A percentile compares a stretch with the other conserved stretches of the same genome.
phyloP scores from a whole-genome alignment of 2,329 filamentous ascomycete species.

The Clarireedia hainanense region DNA sequence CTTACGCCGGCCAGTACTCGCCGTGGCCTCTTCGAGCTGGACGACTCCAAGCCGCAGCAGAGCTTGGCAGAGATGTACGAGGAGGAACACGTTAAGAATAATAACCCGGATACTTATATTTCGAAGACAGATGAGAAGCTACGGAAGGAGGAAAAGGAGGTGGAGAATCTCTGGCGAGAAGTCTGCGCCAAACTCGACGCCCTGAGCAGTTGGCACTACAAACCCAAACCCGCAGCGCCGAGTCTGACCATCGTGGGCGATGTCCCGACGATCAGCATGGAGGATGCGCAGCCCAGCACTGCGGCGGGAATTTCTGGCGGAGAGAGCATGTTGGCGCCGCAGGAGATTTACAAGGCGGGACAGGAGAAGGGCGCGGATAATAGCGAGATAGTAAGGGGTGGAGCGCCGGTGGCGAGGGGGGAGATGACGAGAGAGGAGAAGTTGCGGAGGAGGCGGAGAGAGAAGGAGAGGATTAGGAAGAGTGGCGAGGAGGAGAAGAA shows the following conservation, averaged over 20 bases:
- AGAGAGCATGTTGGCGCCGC: slow-evolving; percentile 76
- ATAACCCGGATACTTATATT: slow-evolving; percentile 71
- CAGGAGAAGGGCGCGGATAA: slow-evolving; percentile 51
- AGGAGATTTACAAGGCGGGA: slow-evolving; percentile 85
- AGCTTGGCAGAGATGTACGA: slow-evolving; percentile 91
- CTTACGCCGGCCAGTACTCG: slow-evolving; percentile 53
- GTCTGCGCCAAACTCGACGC: slow-evolving; percentile 76
- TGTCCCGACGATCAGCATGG: slow-evolving; percentile 86
- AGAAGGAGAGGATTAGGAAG: slow-evolving; percentile 80
- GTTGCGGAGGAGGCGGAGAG: slow-evolving; percentile 62
- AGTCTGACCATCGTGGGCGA: slow-evolving; percentile 81
- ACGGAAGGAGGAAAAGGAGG: slow-evolving; percentile 73
- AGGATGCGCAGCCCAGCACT: slow-evolving; percentile 84
- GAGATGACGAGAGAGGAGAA: slow-evolving; percentile 89
- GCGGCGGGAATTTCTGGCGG: slow-evolving; percentile 63
- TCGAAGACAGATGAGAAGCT: slow-evolving; percentile 77
- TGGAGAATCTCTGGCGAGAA: slow-evolving; percentile 75
- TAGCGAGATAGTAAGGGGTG: slow-evolving; percentile 73
- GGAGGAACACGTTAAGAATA: slow-evolving; percentile 74
- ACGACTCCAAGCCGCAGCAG: slow-evolving; percentile 81
- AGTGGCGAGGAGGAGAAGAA: slow-evolving; percentile 43
- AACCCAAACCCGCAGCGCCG: slow-evolving; percentile 76
- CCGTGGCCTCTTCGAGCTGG: slow-evolving; percentile 63
- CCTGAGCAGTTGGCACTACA: slow-evolving; percentile 91
- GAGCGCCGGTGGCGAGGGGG: slow-evolving; percentile 68